A percentile compares a stretch with the other conserved stretches of the same genome.
Evolutionary conservation across 2,329 filamentous ascomycete species (phyloP).

Genomic region (Cytospora mali): DNA sequence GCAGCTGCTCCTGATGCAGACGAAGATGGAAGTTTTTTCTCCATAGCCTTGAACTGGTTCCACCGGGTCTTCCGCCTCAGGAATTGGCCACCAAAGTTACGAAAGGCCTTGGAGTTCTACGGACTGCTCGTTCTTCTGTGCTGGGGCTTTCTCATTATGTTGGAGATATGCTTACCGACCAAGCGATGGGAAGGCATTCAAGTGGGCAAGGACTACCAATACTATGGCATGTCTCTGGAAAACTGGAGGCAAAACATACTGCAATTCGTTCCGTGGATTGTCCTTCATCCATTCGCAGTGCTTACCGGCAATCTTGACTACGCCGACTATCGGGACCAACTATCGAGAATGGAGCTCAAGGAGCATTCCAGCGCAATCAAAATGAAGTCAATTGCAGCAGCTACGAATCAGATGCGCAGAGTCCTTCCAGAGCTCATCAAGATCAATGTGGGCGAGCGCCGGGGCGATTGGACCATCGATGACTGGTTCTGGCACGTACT

Average conservation of each 20-base stretch:
- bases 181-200: conserved; percentile 19
- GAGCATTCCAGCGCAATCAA: conserved; percentile 33
- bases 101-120: conserved; percentile 10
- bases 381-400: conserved; percentile 8
- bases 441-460: conserved; percentile 49
- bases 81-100: conserved; percentile 12
- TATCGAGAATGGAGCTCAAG: conserved; percentile 30
- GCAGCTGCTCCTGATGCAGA: not conserved
- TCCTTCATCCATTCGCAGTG: conserved; percentile 23
- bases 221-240: conserved; percentile 7
- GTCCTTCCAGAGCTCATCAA: conserved; percentile 61
- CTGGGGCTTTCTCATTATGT: conserved; percentile 14
- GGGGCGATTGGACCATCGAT: conserved; percentile 44
- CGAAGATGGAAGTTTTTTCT: not conserved
- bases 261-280: conserved; percentile 24
- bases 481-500: conserved; percentile 69
- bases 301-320: conserved; percentile 25
- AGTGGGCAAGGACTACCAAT: conserved; percentile 9
- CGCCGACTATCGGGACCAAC: conserved; percentile 18
- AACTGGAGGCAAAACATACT: conserved; percentile 25
- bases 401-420: conserved; percentile 19
- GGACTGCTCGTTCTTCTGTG: conserved; percentile 11
- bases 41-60: not conserved
- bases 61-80: not conserved
- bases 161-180: conserved; percentile 15